phyloP scores from a whole-genome alignment of 805 yeast species.

The Pichia phayaonensis region DNA sequence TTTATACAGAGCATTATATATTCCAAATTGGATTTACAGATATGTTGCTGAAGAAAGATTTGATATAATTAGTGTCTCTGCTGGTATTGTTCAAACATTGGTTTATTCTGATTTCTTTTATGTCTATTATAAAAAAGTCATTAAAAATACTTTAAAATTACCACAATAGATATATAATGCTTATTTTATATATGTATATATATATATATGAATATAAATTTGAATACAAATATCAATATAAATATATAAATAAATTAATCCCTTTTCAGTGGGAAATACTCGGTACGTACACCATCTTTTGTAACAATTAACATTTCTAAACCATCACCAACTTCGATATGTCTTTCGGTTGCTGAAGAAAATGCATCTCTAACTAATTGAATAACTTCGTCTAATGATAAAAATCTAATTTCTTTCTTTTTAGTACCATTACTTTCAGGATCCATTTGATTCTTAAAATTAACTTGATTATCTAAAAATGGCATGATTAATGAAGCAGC shows the following conservation, averaged over 20 bases:
- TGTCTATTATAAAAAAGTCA: conserved; percentile 73
- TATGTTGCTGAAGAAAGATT: conserved; percentile 54
- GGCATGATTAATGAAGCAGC: conserved; percentile 97
- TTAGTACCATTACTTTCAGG: conserved; percentile 67
- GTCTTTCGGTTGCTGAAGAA: conserved; percentile 95
- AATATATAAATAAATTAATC: conserved; percentile 40
- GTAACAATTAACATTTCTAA: conserved; percentile 86
- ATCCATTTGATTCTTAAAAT: conserved; percentile 85
- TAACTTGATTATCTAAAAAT: conserved; percentile 93
- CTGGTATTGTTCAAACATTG: conserved; percentile 82
- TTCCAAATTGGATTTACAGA: conserved; percentile 94
- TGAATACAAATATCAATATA: background rate
- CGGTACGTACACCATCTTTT: conserved; percentile 83
- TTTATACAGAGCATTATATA: conserved; percentile 76
- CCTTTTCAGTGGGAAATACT: conserved; percentile 78
- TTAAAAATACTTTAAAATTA: conserved; percentile 71
- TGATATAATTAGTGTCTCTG: conserved; percentile 62
- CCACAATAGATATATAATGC: conserved; percentile 19
- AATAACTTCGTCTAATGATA: conserved; percentile 78
- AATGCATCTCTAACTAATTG: conserved; percentile 89
- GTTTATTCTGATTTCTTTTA: conserved; percentile 94
- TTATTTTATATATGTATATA: background rate
- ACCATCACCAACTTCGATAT: conserved; percentile 97
- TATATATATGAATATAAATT: background rate
- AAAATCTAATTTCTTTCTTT: conserved; percentile 52